Evolutionary conservation across 768 basidiomycete species (phyloP), one percentile per base, ranked within the genome.

Genomic region (Hygrophorus russula): DNA sequence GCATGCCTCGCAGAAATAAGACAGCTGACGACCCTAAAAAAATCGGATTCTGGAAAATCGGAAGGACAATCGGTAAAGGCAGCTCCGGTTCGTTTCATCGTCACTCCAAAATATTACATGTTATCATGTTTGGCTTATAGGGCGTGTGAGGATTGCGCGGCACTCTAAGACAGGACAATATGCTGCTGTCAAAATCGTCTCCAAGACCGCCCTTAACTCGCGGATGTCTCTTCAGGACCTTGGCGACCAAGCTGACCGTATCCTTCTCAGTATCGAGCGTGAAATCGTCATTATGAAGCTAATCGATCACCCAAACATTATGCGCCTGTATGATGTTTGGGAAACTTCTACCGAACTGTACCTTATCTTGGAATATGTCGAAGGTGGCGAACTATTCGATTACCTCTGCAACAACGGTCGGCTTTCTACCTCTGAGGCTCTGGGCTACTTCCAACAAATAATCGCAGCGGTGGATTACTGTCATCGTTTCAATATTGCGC

Each of bases 211-310:
- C 45, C 62, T 85, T 45, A 13, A 70, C 42, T 84, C 85, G 38
- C 71, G 75, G 31, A 70, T 76, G 49, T 84, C 82, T 17, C 67
- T 88, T 47, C 70, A 75, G 39, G 76, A 77, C 39, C 73, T 82
- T 10, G 79, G 73, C 11, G 81, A 82, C 45, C 77, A 84, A 48
- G 72, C 82, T 10, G 87, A 90, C 54, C 83, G 82, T 52, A 77
- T 76, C 47, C 72, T 81, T 48, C 75, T 87, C 46, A 78, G 82
- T 38, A 79, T 96, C 48, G 87, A 94, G 60, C 77, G 91, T 48
- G 93, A 98, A 63, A 94, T 96, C 41, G 89, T 93, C 47, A 82
- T 96, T 56, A 93, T 98, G 92, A 98, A 96, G 61, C 78, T 96
- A 49, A 82, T 96, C 51, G 82, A 93, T 49, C 91, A 98, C 57